phyloP scores from a whole-genome alignment of 2,329 filamentous ascomycete genomes.

The Trichophyton verrucosum region DNA sequence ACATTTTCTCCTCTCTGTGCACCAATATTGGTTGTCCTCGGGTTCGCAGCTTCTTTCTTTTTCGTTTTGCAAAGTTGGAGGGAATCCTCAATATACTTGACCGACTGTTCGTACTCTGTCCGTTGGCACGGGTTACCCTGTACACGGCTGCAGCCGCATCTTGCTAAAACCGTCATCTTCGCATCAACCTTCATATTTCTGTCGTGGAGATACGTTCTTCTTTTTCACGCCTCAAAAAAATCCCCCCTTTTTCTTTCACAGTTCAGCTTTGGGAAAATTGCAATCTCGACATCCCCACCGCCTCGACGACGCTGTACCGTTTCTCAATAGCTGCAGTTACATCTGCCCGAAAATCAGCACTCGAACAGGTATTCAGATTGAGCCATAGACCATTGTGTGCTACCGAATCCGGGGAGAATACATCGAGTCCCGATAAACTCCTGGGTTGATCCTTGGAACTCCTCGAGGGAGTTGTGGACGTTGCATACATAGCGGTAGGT shows the following conservation, averaged over 20 bases:
- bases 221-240: neutral
- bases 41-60: neutral
- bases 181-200: neutral
- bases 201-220: neutral
- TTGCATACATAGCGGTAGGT: slow-evolving; percentile 2
- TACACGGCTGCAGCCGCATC: neutral
- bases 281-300: neutral
- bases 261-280: neutral
- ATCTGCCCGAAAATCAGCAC: slow-evolving; percentile 1
- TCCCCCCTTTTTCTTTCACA: neutral
- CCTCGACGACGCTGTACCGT: neutral
- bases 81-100: neutral
- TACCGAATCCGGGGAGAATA: neutral
- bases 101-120: slow-evolving; percentile 1
- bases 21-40: too few relatives aligned
- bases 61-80: neutral
- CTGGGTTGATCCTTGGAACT: neutral
- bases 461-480: neutral
- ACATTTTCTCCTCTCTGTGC: too few relatives aligned
- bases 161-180: neutral
- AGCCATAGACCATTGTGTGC: neutral
- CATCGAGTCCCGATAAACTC: neutral
- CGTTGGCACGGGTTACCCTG: neutral
- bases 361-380: slow-evolving; percentile 2
- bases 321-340: neutral